Base-by-base conservation (phyloP, 2,329 filamentous ascomycete genomes). In the Phyllosticta capitalensis region DNA sequence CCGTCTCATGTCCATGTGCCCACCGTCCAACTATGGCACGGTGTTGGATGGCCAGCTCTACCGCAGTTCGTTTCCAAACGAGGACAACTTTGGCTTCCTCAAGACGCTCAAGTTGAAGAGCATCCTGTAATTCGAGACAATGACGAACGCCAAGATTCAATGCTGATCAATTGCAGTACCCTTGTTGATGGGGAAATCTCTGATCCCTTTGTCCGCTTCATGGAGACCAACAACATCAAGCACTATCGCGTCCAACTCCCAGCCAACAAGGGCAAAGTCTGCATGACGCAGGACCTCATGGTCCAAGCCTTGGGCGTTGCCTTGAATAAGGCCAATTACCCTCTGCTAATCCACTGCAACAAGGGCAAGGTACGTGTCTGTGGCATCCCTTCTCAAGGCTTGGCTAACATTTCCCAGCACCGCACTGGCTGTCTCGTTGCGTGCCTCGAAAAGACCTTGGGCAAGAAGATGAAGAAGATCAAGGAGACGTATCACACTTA, bases 361-460 rank as follows among this genome's bases (percentile, higher is more conserved):
- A 92, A 95, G 66, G 92, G 92, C 69, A 94, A 86, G 75, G 83
- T 85, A 59, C 22, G 61, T 48, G n/a, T 14, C 12, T 19, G 6
- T 33, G n/a, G 21, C 49, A 20, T 62, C 10, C 17, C 14, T 12
- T 52, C 30, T 30, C 24, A 5, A 12, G 19, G 26, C 30, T 33
- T 9, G 20, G 9, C 22, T 54, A 10, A 20, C 57, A 55, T 20
- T 26, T 3, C 55, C 2, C 54, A 89, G 81, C 92, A 96, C 69
- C 87, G 92, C 61, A 96, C 92, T 19, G 92, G 92, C 21, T 96
- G 91, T 68, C 87, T 94, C n/a, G 82, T 92, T 54, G 92, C 85
- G 19, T 85, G 88, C 60, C 81, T 95, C 63, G 85, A 91, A 63
- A 89, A 88, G 69, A 74, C 89, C 12, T 81, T 84, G 14, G 84